Base-by-base conservation (phyloP, 2,329 filamentous ascomycete species). In the Truncatella angustata region DNA sequence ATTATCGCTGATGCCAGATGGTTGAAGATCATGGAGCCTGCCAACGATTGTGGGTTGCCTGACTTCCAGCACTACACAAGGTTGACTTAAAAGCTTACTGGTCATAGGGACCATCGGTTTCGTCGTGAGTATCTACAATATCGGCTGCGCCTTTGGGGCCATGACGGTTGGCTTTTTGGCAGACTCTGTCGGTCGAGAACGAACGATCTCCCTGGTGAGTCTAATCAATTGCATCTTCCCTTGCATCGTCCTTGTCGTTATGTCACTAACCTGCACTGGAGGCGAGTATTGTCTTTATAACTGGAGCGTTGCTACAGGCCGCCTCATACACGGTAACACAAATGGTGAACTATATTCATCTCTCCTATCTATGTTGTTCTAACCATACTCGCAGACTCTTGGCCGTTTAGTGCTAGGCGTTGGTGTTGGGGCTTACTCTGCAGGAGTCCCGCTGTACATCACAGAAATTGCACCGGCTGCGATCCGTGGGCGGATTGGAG, bases 91-190 rank as follows among this genome's bases (percentile, higher is more conserved):
- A 23, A 20, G 3, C 30, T 21, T 21, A 50, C 11, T 32, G 5
- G 4, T 20, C 12, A 24, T 26, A 42, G 45, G 62, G 64, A 58
- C 58, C 24, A 53, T 66, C 9, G 63, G 64, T 11, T 64, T 66
- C 9, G 63, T 66, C 21, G 52, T 66, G 43, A 65, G 63, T 50
- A 63, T 67, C 12, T 66, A 65, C 50, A 65, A 66, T 43, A 63
- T 66, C 36, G 64, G 63, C 3, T 66, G 63, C 44, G 61, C 63
- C 1, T 49, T 65, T 12, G 64, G 64, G 1, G 64, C 64, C 5
- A 52, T 67, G 54, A 60, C 63, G 1, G 58, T 60, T 4, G 63
- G 64, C 11, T 55, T 58, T 24, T 58, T 66, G 36, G 63, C 64
- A 11, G 64, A 66, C 50, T 45, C 47, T 1, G 60, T 56, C 30